A percentile compares a stretch with the other conserved stretches of the same genome.
Conservation (phyloP, 495 filamentous ascomycete species). For the Aspergillus taichungensis region DNA sequence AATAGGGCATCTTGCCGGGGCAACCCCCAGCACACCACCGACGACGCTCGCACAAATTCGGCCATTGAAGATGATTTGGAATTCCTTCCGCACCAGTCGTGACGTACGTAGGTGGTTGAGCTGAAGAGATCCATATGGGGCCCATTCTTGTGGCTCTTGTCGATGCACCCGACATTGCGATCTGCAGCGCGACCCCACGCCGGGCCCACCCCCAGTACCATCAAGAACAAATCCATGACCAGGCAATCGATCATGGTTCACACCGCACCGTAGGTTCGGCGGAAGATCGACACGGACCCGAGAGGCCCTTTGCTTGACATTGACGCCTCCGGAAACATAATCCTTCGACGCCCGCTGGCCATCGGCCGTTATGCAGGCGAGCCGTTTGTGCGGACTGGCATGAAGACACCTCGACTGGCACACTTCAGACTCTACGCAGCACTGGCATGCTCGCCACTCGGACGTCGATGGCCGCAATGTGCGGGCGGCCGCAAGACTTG, state of each 20-base stretch:
- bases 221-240: not conserved
- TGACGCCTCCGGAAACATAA: not conserved
- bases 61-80: slow-evolving; percentile 1
- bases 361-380: not conserved
- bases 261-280: slow-evolving; percentile 1
- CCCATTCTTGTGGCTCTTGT: not conserved
- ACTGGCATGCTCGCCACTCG: not conserved
- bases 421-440: not conserved
- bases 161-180: slow-evolving; percentile 6
- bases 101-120: slow-evolving; percentile 4
- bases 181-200: slow-evolving; percentile 1
- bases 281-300: not conserved
- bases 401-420: not conserved
- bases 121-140: not conserved
- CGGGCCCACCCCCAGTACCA: slow-evolving; percentile 2
- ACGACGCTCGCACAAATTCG: slow-evolving; percentile 1
- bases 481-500: slow-evolving; percentile 1
- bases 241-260: slow-evolving; percentile 1
- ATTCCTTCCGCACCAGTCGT: slow-evolving; percentile 2
- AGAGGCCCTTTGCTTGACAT: slow-evolving; percentile 1
- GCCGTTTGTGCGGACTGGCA: not conserved
- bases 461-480: not conserved
- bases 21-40: slow-evolving; percentile 1
- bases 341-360: not conserved
- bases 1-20: not conserved